Evolutionary conservation across 108 stramenopile species (phyloP).

Genomic region (Cyclotella distinguenda): DNA sequence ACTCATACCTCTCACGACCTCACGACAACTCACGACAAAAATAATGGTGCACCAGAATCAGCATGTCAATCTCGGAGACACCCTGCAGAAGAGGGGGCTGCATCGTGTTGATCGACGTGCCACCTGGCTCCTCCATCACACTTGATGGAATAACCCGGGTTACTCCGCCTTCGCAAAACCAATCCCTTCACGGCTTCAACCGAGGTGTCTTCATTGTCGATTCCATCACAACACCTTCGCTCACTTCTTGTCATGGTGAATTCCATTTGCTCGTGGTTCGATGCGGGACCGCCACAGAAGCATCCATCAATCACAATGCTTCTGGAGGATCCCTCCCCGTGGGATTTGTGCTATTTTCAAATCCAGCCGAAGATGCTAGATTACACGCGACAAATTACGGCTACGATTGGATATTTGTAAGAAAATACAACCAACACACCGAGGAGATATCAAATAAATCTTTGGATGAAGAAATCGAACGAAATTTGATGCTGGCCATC

Average conservation of each 20-base stretch:
- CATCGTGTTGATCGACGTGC: slow-evolving; percentile 37
- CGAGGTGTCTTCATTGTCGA: slow-evolving; percentile 26
- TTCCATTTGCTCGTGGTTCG: slow-evolving; percentile 44
- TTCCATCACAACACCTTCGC: slow-evolving; percentile 4
- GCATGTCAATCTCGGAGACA: too few species aligned
- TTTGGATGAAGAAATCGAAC: slow-evolving; percentile 51
- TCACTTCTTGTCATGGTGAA: not conserved
- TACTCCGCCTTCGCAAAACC: slow-evolving; percentile 7
- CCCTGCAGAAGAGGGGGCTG: slow-evolving; percentile 27
- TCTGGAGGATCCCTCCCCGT: slow-evolving; percentile 16
- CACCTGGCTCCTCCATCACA: slow-evolving; percentile 37
- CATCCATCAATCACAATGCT: not conserved
- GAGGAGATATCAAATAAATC: slow-evolving; percentile 71
- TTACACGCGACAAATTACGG: not conserved
- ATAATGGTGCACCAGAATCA: too few species aligned
- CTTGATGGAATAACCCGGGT: slow-evolving; percentile 43
- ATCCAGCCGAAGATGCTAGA: not conserved
- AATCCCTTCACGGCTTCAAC: slow-evolving; percentile 12
- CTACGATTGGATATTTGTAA: slow-evolving; percentile 51
- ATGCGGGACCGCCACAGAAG: slow-evolving; percentile 7
- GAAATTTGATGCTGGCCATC: slow-evolving; percentile 53
- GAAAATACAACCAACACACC: slow-evolving; percentile 63
- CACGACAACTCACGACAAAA: too few species aligned
- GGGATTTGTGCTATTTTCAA: slow-evolving; percentile 26
- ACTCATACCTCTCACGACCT: not conserved